Evolutionary conservation across 2,329 filamentous ascomycete species (phyloP), one percentile per base, ranked within the genome.

Genomic region (Colletotrichum trifolii): DNA sequence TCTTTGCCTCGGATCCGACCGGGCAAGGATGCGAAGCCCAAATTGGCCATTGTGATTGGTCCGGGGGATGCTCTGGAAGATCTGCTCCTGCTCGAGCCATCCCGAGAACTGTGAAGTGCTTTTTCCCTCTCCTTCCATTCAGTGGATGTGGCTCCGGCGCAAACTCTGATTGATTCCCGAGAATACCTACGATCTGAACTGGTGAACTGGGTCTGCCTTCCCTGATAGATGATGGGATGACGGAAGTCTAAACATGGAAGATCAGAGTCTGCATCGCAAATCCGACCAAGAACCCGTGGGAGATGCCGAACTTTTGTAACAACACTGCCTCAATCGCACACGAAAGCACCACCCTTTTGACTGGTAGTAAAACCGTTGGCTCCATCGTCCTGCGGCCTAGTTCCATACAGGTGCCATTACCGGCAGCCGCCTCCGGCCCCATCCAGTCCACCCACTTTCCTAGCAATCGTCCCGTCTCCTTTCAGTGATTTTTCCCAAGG

Each of bases 381-480:
- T 25, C 25, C 25, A 25, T 25, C 25, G 25, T 25, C 25, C 25
- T 25, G 25, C n/a, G 25, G 43, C 43, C n/a, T 45, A 15, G 8
- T 36, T 47, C 50, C 50, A 42, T 38, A 9, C 52, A 36, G 40
- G 15, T 57, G 39, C 49, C 43, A 48, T 15, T 56, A 46, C 62
- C 62, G 50, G 52, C 17, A 52, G 53, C 56, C 56, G 56, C 57
- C 52, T 52, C 58, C 62, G 62, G 57, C 50, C 62, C 46, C 52
- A 52, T 46, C 49, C 39, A n/a, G 17, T 36, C 62, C 46, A 58
- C 55, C 47, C 48, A 52, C 17, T 55, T 48, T 25, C 46, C 15
- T 46, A 8, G 25, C 25, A 25, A 25, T 15, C 13, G 13, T n/a
- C 1, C 35, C 12, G 8, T 9, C 13, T 15, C 6, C 35, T 40